Evolutionary conservation across 129 eudicot species (phyloP), one percentile per base, ranked within the genome.

Genomic region (Chrysanthemum lavandulifolium): DNA sequence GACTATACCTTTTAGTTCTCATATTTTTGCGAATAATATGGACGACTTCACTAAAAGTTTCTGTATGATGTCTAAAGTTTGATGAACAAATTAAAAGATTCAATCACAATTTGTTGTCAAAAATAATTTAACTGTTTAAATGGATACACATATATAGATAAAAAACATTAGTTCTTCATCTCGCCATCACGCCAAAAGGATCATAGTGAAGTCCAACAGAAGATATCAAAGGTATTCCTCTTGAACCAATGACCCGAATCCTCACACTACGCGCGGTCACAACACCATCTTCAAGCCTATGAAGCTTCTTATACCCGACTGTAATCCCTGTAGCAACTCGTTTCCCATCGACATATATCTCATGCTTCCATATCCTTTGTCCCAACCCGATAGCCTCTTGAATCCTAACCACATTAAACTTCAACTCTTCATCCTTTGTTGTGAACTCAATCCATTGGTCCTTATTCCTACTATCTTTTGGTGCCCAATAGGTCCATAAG

Each of bases 401-500:
- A 23, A 93, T 83, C 80, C 95, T 81, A 23, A 93, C 76, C 81
- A 93, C 96, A 29, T 93, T 89, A 74, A 89, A 93, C 23, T 51
- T 82, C 63, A 93, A 14, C 57, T 51, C 73, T 76, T 63, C 73
- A 10, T 63, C 59, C 12, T 1, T 61, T 0, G 86, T 71, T 40
- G 13, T 76, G 2, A 92, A 3, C 61, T 89, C 96, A 57, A 90
- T 87, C 98, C 97, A 90, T 31, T 86, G 76, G 29, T 75, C 65
- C 3, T 63, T 19, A 16, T 71, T 13, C 6, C 64, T 68, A 13
- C 29, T 56, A 29, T 86, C 98, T 1, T 55, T 75, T 0, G 98
- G 96, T 29, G 98, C 96, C 98, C 98, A 93, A 63, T 89, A 93
- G 3, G 98, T 87, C 96, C 95, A 87, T 10, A 90, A 40, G 61